Conservation (phyloP, 768 basidiomycete species). For the Russula dissimulans region DNA sequence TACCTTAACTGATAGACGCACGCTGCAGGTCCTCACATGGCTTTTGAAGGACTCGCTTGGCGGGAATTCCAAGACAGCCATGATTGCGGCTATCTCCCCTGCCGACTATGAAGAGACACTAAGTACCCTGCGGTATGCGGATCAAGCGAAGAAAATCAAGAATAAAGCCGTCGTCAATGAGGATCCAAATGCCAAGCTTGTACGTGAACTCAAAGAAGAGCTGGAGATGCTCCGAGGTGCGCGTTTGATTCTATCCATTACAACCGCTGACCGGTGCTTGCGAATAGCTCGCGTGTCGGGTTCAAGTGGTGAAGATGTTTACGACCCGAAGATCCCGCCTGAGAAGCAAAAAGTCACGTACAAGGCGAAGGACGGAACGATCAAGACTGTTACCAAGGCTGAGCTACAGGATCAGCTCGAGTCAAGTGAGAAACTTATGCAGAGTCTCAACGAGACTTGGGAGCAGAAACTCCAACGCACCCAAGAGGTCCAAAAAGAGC, state of each 20-base stretch:
- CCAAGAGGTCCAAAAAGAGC: constrained; percentile 90
- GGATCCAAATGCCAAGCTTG: constrained; percentile 98
- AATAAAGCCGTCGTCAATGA: constrained; percentile 99
- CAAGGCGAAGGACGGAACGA: constrained; percentile 82
- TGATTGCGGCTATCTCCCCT: constrained; percentile 99
- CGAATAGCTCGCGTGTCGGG: constrained; percentile 62
- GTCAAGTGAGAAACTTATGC: constrained; percentile 90
- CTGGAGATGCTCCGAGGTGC: constrained; percentile 81
- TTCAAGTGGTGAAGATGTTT: constrained; percentile 61
- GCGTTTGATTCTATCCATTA: constrained; percentile 18
- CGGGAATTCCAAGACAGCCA: constrained; percentile 95
- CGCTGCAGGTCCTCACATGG: constrained; percentile 84
- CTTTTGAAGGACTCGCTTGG: constrained; percentile 95
- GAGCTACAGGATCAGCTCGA: constrained; percentile 97
- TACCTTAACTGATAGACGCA: background rate
- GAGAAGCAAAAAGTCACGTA: constrained; percentile 95
- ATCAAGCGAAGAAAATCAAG: constrained; percentile 99
- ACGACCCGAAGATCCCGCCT: constrained; percentile 82
- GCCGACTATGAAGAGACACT: constrained; percentile 98
- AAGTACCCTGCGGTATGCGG: constrained; percentile 93
- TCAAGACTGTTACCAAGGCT: constrained; percentile 94
- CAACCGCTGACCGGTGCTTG: constrained; percentile 12
- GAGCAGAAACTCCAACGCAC: constrained; percentile 89
- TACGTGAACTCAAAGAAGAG: constrained; percentile 98
- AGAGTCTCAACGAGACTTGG: constrained; percentile 91